Percentiles rank a stretch among this genome's conserved stretches.
These are phyloP conservation scores for Alternaria ethzedia DNA, from an alignment of 2,329 filamentous ascomycete genomes.

Conservation along the genomic window DNA sequence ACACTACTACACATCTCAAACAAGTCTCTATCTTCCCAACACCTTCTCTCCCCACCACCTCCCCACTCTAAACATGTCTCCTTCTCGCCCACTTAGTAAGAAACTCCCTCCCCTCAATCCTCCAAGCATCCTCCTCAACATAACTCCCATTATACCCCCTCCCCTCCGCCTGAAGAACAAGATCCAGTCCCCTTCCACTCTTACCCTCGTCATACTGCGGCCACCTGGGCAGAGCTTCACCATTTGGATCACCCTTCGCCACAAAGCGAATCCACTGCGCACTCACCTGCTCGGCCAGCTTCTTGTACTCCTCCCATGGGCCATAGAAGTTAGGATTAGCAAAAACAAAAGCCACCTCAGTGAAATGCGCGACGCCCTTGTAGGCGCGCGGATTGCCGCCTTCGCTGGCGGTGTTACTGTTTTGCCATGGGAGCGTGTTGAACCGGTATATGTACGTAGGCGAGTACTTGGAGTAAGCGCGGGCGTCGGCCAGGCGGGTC, in stretches of 20 bases:
- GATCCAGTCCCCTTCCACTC: conserved; percentile 47
- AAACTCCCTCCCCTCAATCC: conserved; percentile 52
- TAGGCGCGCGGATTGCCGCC: conserved; percentile 53
- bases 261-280: conserved; percentile 56
- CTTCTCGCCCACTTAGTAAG: conserved; percentile 45
- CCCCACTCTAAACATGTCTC: conserved; percentile 40
- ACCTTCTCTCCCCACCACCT: background rate
- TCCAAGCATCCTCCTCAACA: conserved; percentile 53
- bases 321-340: conserved; percentile 49
- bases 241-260: conserved; percentile 48
- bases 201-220: conserved; percentile 50
- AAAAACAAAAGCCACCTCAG: conserved; percentile 57
- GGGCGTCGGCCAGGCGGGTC: conserved; percentile 52
- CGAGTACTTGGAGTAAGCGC: conserved; percentile 56
- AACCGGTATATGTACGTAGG: conserved; percentile 68
- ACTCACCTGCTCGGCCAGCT: conserved; percentile 54
- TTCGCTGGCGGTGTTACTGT: conserved; percentile 40
- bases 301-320: conserved; percentile 49
- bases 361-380: conserved; percentile 62
- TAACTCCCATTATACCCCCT: conserved; percentile 51
- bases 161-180: conserved; percentile 55
- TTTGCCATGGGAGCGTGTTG: conserved; percentile 53
- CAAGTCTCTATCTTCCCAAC: background rate
- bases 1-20: background rate
- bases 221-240: conserved; percentile 45